A percentile compares a stretch with the other conserved stretches of the same genome.
Evolutionary conservation across 352 stramenopile species (phyloP).

Genomic region (Pythium brassicae): DNA sequence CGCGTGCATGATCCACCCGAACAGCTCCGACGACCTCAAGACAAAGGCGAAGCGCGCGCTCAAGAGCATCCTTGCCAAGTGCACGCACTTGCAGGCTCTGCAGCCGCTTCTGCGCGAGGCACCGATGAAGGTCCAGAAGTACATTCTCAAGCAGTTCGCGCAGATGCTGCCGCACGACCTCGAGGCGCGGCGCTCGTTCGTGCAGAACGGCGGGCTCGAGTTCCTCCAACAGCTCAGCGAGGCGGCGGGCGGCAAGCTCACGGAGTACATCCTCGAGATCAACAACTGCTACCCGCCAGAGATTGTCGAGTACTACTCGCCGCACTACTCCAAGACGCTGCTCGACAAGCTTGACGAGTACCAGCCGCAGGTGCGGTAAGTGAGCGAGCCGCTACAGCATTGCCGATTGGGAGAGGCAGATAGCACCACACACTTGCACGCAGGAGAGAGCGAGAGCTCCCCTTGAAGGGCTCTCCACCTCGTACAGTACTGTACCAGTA

Average conservation of each 20-base stretch:
- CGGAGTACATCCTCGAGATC: constrained; percentile 94
- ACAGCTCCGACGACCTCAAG: constrained; percentile 92
- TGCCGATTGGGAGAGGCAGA: not conserved
- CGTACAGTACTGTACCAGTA: not conserved
- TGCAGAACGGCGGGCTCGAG: constrained; percentile 92
- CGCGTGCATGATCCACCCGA: constrained; percentile 91
- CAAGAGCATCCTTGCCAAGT: constrained; percentile 94
- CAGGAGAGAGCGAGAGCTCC: too few species aligned
- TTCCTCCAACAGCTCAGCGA: constrained; percentile 92
- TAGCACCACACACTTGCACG: too few species aligned
- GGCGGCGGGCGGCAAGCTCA: constrained; percentile 90
- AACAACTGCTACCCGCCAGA: constrained; percentile 96
- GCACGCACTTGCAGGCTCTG: constrained; percentile 91
- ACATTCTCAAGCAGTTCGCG: constrained; percentile 95
- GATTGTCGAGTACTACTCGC: constrained; percentile 96
- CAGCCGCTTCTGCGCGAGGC: constrained; percentile 91
- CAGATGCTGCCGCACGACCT: constrained; percentile 93
- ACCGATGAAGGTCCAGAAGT: constrained; percentile 94
- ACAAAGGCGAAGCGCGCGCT: constrained; percentile 92
- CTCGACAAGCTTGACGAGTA: constrained; percentile 95
- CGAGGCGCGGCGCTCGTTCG: constrained; percentile 89
- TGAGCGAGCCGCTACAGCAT: not conserved
- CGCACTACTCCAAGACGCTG: constrained; percentile 95
- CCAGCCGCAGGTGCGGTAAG: constrained; percentile 83
- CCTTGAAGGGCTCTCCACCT: too few species aligned